Base-by-base conservation (phyloP, 257 asterid species). In the Schizonepeta tenuifolia region DNA sequence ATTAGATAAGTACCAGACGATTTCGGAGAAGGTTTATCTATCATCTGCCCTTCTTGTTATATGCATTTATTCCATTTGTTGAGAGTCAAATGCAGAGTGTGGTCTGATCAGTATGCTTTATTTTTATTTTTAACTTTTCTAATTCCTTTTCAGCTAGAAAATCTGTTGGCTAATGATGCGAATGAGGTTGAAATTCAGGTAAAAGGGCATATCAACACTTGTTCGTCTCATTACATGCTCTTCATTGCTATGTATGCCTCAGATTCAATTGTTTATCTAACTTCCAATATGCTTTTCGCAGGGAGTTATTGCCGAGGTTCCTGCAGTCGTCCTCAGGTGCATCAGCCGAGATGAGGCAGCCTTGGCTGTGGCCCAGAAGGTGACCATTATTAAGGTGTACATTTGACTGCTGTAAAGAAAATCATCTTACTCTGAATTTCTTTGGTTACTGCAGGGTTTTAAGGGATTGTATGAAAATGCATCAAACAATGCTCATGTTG, bases 281-380 rank as follows among this genome's bases (percentile, higher is more conserved):
- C 28, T 40, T 14, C 31, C 57, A 28, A 14, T 55, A 36, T 75
- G 60, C 62, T 78, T 46, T 54, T 53, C 73, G 67, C 82, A 93
- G 98, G 96, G 87, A 55, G 83, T 86, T 71, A 75, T 95, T 77
- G 88, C 94, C 57, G 99, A 95, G 87, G 99, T 95, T 84, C 98
- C 98, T 24, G 85, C 90, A 35, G 88, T 95, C 70, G 81, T 95
- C 65, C 86, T 92, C 63, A 88, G 91, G 79, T 92, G 98, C 73
- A 79, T 92, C 76, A 90, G 92, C 81, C 92, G 98, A 76, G 99
- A 95, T 67, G 96, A 92, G 86, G 98, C 97, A 65, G 99, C 99
- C 71, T 74, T 88, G 78, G 99, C 98, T 56, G 96, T 95, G 73
- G 98, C 99, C 74, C 98, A 95, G 77, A 92, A 88, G 96, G 99